Base-by-base conservation (phyloP, 108 stramenopile species). In the Stephanodiscus minutulus region DNA sequence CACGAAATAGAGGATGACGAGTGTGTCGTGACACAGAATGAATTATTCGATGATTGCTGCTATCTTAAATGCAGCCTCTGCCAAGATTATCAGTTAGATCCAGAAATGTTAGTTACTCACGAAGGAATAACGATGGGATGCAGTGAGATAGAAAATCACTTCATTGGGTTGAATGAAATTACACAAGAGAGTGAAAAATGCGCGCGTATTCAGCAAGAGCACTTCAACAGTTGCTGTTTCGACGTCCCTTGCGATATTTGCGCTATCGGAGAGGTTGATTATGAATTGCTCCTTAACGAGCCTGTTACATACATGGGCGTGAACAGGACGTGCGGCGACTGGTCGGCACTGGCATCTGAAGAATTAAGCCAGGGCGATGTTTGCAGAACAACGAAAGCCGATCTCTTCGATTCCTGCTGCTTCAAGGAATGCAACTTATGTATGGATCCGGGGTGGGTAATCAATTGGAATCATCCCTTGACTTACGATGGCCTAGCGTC, bases 181-280 rank as follows among this genome's bases (percentile, higher is more conserved):
- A 73, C 72, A 6, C 66, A 73, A 53, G 79, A 53, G n/a, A 80
- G 68, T 43, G 67, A 80, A 55, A 22, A 64, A 49, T 80, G 79
- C 55, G 24, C 52, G 47, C 20, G 36, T 17, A 73, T 72, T 64
- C 79, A 80, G 25, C 66, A 80, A 28, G 44, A 80, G 22, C 68
- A 80, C 56, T 80, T 68, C 24, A 54, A 73, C 41, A 57, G 68
- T 20, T 80, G 79, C 56, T 80, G 79, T 25, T 80, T 69, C 53
- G 79, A 80, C 57, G 49, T 80, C 36, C 72, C 72, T 15, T 80
- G 79, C 29, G 59, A 68, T 35, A 47, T 80, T n/a, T 80, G 79
- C 31, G 31, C 24, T 12, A 35, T 48, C 17, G 68, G 52, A 1
- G 79, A 73, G 17, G 10, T 13, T 3, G 63, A 52, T 41, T 73